phyloP scores from a whole-genome alignment of 345 rosid species.

The Ceriops zippeliana region DNA sequence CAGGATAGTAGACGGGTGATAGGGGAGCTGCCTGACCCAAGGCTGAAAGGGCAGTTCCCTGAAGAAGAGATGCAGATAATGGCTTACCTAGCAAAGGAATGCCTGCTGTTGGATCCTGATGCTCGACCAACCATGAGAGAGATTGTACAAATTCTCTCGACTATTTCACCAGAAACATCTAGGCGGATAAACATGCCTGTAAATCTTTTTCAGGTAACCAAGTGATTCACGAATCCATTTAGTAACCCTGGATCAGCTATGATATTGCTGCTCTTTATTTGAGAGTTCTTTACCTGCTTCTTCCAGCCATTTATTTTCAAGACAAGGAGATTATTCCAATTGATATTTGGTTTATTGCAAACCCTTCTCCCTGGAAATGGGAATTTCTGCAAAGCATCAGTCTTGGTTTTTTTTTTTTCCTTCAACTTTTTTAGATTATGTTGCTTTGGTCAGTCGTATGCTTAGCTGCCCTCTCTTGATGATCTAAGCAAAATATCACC shows the following conservation, averaged over 20 bases:
- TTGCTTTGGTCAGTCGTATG: background rate
- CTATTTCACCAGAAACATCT: slow-evolving; percentile 67
- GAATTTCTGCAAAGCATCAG: background rate
- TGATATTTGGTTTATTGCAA: background rate
- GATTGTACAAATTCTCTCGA: slow-evolving; percentile 92
- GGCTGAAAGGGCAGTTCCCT: slow-evolving; percentile 60
- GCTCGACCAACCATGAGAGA: slow-evolving; percentile 94
- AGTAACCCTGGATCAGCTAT: too few species aligned
- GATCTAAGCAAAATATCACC: background rate
- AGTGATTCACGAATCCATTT: background rate
- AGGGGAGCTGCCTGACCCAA: slow-evolving; percentile 76
- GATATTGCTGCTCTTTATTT: slow-evolving; percentile 1
- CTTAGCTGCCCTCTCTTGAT: background rate
- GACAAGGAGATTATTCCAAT: too few species aligned
- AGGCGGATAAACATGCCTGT: slow-evolving; percentile 64
- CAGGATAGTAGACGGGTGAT: slow-evolving; percentile 61
- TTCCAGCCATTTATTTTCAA: background rate
- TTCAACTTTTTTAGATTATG: too few species aligned
- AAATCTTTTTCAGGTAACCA: slow-evolving; percentile 58
- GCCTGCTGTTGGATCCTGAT: slow-evolving; percentile 85
- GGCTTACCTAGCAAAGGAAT: slow-evolving; percentile 95
- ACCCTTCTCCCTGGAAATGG: background rate
- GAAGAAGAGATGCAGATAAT: slow-evolving; percentile 88
- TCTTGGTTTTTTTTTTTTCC: too few species aligned
- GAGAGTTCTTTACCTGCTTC: background rate